phyloP scores from a whole-genome alignment of 352 stramenopile genomes.

The Phytophthora sansomeana region DNA sequence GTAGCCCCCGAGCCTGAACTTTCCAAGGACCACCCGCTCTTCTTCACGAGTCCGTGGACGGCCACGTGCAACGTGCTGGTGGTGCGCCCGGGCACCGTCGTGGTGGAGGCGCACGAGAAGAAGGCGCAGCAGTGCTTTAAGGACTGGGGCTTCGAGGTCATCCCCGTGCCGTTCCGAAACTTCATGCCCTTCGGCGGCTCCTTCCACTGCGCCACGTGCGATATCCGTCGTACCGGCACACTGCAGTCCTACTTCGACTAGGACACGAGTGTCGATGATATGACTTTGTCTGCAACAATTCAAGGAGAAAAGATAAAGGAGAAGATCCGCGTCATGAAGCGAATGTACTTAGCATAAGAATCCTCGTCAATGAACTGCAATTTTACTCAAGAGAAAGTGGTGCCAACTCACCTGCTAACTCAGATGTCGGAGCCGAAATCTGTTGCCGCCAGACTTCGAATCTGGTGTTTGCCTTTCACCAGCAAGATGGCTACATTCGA shows the following conservation, averaged over 20 bases:
- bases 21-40: constrained; percentile 80
- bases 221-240: constrained; percentile 82
- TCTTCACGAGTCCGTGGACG: constrained; percentile 92
- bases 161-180: constrained; percentile 90
- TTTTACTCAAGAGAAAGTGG: too few species aligned
- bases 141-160: constrained; percentile 90
- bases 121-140: constrained; percentile 84
- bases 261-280: neutral
- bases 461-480: too few species aligned
- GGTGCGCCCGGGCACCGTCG: constrained; percentile 78
- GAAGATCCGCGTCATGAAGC: neutral
- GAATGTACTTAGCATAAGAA: constrained; percentile 16
- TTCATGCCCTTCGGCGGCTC: constrained; percentile 92
- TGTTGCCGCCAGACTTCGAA: too few species aligned
- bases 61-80: constrained; percentile 92
- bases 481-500: too few species aligned
- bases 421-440: too few species aligned
- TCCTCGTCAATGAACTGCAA: too few species aligned
- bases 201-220: constrained; percentile 91
- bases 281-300: neutral
- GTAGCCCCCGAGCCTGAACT: constrained; percentile 87
- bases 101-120: constrained; percentile 90
- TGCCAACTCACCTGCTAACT: too few species aligned
- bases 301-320: neutral
- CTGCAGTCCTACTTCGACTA: constrained; percentile 90